Base-by-base conservation (phyloP, 2,329 filamentous ascomycete genomes). In the Beauveria medogensis region DNA sequence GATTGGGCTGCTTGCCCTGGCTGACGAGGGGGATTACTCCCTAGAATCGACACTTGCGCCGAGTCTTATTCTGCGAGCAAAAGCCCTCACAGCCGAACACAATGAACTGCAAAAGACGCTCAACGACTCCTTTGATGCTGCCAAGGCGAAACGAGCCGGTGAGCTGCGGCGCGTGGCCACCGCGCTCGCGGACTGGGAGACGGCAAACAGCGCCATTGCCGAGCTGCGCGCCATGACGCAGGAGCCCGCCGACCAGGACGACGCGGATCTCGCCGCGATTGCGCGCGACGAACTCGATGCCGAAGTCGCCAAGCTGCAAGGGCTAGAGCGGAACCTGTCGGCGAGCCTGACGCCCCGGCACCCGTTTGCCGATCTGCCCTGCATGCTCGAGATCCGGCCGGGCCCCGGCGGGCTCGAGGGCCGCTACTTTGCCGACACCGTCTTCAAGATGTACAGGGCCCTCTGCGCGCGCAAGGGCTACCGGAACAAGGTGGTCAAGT, bases 331-430 rank as follows among this genome's bases (percentile, higher is more conserved):
- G 43, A 83, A 82, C 41, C 81, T 99, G 48, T 91, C 91, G 28
- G 84, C 82, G 24, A 86, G 89, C 51, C 81, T 99, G 58, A 89
- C 96, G 18, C 94, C 94, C 1, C 84, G 86, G 46, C 92, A 99
- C 72, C 90, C 92, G 3, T 99, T 97, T 71, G 91, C 91, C 37
- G 83, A 91, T 64, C 82, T 97, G 67, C 91, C 92, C 58, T 97
- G 93, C 73, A 82, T 99, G 64, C 76, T 99, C 47, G 94, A 99
- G 75, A 89, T 99, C 63, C 85, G 92, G 0, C 94, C 94, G 0
- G 94, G 94, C 0, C 92, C 92, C 0, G 94, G 94, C 43, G 94
- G 94, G 2, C 86, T 91, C 61, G 94, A 99, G 75, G 92, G 93
- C 2, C 87, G 91, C 0, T 86, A 96, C 64, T 99, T 99, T 67